Base-by-base conservation (phyloP, 1,284 basidiomycete genomes). In the Naganishia albida region DNA sequence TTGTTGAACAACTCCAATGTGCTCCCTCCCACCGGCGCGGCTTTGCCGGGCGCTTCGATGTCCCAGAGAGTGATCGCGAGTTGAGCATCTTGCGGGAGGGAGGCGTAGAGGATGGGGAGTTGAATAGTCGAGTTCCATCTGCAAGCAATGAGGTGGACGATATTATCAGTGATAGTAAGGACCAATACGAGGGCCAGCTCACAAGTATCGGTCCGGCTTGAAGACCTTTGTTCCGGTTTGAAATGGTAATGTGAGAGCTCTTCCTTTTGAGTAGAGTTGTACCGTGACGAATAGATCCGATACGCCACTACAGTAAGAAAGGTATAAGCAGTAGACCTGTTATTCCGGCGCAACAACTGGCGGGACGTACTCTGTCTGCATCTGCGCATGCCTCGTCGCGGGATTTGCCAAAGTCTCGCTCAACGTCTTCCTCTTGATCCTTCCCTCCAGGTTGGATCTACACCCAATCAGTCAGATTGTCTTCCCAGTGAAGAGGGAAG, bases 51-150 rank as follows among this genome's bases (percentile, higher is more conserved):
- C 0, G 89, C 88, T 44, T 87, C 88, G 62, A 94, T 91, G 74
- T 98, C 93, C 88, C 93, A 96, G 23, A 98, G 87, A 0, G 95
- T 98, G 74, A 98, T 91, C 0, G 90, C 88, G 62, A 99, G 84
- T 72, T 96, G 93, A 0, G 93, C 87, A 72, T 83, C 88, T 38
- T 93, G 80, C 0, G 93, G 92, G 4, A 99, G 83, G 72, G 96
- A 93, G 60, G 91, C 90, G 68, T 96, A 95, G 48, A 87, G 87
- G 72, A 95, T 89, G 0, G 94, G 93, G 3, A 98, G 80, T 0
- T 89, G 88, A 52, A 98, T 87, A 85, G 89, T 90, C 80, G 97
- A 91, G 73, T 95, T 95, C 95, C 95, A 99, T 44, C 91, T 93
- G 72, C 3, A 39, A 18, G 30, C 50, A 67, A 67, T 44, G 54